These are phyloP conservation scores for Aureobasidium sp. DNA, from an alignment of 2,329 filamentous ascomycete species.

Conservation along the genomic window DNA sequence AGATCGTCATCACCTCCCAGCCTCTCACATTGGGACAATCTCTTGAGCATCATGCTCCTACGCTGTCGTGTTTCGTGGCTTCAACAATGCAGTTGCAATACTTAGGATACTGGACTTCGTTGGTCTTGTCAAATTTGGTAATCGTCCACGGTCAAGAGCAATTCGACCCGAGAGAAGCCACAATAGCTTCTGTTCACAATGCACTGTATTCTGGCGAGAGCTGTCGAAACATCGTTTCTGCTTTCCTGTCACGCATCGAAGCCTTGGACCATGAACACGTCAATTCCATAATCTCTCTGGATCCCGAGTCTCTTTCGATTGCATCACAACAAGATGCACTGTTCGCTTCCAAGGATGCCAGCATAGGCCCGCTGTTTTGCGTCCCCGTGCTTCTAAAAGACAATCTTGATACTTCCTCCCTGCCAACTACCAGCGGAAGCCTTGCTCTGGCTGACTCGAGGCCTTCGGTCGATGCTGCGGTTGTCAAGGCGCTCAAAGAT, in stretches of 20 bases:
- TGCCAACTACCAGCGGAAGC: conserved; percentile 50
- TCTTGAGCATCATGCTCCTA: neutral
- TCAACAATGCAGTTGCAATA: neutral
- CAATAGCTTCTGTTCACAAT: conserved; percentile 48
- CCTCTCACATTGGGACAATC: neutral
- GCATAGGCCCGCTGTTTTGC: conserved; percentile 47
- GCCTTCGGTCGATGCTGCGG: conserved; percentile 31
- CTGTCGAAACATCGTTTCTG: conserved; percentile 46
- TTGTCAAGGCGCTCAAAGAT: conserved; percentile 23
- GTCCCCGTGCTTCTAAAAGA: conserved; percentile 56
- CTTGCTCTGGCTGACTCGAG: conserved; percentile 40
- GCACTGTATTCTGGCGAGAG: conserved; percentile 44
- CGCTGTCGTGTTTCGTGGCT: neutral
- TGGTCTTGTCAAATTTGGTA: neutral
- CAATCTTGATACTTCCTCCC: conserved; percentile 49
- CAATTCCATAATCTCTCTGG: conserved; percentile 49
- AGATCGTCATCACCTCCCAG: neutral
- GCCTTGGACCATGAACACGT: conserved; percentile 43
- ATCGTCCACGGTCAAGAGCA: neutral
- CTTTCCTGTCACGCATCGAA: conserved; percentile 50
- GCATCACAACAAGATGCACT: conserved; percentile 44
- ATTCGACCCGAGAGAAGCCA: conserved; percentile 50
- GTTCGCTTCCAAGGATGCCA: conserved; percentile 40
- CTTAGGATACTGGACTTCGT: neutral
- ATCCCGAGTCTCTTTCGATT: conserved; percentile 37